phyloP scores from a whole-genome alignment of 2,329 filamentous ascomycete genomes.

The Pseudogymnoascus sp. region DNA sequence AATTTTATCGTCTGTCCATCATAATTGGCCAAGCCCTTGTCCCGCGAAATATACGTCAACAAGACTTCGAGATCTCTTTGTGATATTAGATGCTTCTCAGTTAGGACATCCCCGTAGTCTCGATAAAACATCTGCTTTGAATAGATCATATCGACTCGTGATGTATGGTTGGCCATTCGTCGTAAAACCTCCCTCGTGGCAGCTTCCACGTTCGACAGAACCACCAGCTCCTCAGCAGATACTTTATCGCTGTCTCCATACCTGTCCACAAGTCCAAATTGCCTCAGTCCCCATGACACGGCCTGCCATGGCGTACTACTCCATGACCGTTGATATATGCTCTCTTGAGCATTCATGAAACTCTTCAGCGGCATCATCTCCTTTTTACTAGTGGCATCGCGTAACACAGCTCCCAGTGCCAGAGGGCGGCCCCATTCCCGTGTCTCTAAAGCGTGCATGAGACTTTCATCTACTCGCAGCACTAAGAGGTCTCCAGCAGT shows the following conservation, averaged over 20 bases:
- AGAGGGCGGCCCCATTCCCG: constrained; percentile 74
- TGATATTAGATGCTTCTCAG: constrained; percentile 44
- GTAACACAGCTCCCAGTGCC: constrained; percentile 68
- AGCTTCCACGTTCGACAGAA: constrained; percentile 54
- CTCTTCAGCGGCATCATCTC: constrained; percentile 63
- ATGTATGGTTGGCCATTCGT: constrained; percentile 33
- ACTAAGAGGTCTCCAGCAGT: constrained; percentile 41
- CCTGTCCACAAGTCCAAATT: constrained; percentile 53
- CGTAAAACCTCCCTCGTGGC: constrained; percentile 47
- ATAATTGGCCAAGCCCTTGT: constrained; percentile 50
- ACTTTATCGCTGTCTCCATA: constrained; percentile 44
- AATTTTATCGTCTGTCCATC: constrained; percentile 70
- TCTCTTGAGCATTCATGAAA: constrained; percentile 58
- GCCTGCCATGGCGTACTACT: constrained; percentile 54
- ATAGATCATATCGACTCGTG: constrained; percentile 58
- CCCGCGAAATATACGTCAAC: constrained; percentile 60
- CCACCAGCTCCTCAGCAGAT: constrained; percentile 54
- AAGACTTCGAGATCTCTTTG: constrained; percentile 60
- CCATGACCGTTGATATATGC: constrained; percentile 68
- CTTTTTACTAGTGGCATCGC: constrained; percentile 60
- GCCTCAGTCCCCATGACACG: constrained; percentile 65
- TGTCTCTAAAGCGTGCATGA: constrained; percentile 64
- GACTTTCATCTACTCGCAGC: constrained; percentile 49
- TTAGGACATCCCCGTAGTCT: constrained; percentile 45
- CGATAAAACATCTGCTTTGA: constrained; percentile 56